These are phyloP conservation scores for Xylariaceae sp. DNA, from an alignment of 2,329 filamentous ascomycete genomes.

Conservation along the genomic window DNA sequence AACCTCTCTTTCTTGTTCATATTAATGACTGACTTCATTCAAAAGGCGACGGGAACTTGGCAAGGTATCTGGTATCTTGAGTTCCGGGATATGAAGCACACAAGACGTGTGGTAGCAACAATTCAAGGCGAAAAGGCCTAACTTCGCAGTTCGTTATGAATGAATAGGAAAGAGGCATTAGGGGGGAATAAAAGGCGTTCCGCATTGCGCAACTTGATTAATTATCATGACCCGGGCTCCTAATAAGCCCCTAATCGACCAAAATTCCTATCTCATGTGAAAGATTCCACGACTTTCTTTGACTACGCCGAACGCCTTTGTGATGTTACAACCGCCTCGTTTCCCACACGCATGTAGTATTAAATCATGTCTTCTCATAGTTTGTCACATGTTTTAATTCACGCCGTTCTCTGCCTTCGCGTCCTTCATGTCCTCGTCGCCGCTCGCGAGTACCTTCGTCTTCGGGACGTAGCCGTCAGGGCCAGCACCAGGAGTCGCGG, in stretches of 20 bases:
- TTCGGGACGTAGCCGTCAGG: slow-evolving; percentile 56
- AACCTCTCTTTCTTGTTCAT: neutral
- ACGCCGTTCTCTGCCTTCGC: slow-evolving; percentile 27
- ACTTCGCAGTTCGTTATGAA: slow-evolving; percentile 3
- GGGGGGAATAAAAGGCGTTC: neutral
- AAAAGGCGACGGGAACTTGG: slow-evolving; percentile 62
- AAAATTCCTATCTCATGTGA: slow-evolving; percentile 5
- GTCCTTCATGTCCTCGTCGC: slow-evolving; percentile 55
- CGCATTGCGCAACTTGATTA: neutral
- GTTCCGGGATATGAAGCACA: slow-evolving; percentile 72
- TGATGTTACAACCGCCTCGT: slow-evolving; percentile 7
- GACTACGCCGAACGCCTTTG: slow-evolving; percentile 21
- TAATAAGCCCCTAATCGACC: neutral
- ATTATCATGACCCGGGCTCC: neutral
- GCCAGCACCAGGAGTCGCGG: slow-evolving; percentile 70
- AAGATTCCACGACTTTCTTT: slow-evolving; percentile 7
- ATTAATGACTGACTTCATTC: slow-evolving; percentile 8
- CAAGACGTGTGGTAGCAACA: slow-evolving; percentile 79
- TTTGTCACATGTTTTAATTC: slow-evolving; percentile 9
- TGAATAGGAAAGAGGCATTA: neutral
- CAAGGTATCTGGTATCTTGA: slow-evolving; percentile 94
- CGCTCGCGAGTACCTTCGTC: slow-evolving; percentile 60
- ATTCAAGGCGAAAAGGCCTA: slow-evolving; percentile 77
- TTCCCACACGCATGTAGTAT: neutral
- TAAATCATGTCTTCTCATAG: neutral